Conservation (phyloP, 306 rosid genomes). For the Morella rubra region DNA sequence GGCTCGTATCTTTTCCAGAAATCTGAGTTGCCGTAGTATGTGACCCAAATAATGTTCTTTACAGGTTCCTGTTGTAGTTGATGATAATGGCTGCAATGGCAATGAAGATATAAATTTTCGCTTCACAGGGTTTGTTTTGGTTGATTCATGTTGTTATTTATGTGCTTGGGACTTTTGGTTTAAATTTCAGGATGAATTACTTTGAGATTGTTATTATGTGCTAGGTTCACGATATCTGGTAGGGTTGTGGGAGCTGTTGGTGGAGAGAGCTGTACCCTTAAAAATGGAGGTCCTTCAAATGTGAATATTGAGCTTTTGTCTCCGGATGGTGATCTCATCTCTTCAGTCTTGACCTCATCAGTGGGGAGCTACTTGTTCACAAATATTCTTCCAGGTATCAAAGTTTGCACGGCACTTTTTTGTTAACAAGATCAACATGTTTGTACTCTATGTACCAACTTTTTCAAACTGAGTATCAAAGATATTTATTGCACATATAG, state of each 20-base stretch:
- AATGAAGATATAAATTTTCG: slow-evolving; percentile 88
- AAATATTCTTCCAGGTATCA: slow-evolving; percentile 82
- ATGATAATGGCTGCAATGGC: slow-evolving; percentile 83
- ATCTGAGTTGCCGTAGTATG: slow-evolving; percentile 20
- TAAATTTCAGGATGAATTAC: slow-evolving; percentile 21
- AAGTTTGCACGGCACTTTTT: slow-evolving; percentile 23
- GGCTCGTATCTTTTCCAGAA: slow-evolving; percentile 12
- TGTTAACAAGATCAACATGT: slow-evolving; percentile 10
- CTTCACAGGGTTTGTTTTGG: slow-evolving; percentile 76
- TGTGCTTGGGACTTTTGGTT: slow-evolving; percentile 15
- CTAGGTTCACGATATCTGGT: slow-evolving; percentile 89
- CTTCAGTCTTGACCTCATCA: slow-evolving; percentile 68
- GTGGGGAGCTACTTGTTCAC: slow-evolving; percentile 77
- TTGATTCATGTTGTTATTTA: slow-evolving; percentile 6
- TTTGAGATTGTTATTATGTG: slow-evolving; percentile 24
- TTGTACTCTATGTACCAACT: slow-evolving; percentile 14
- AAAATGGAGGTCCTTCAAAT: slow-evolving; percentile 84
- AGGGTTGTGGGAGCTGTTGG: slow-evolving; percentile 90
- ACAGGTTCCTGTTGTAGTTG: slow-evolving; percentile 86
- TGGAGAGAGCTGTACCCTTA: slow-evolving; percentile 70
- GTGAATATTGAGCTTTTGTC: slow-evolving; percentile 79
- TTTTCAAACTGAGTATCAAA: not conserved
- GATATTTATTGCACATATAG: not conserved
- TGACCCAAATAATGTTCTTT: slow-evolving; percentile 11
- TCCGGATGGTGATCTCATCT: slow-evolving; percentile 55